A percentile compares a stretch with the other conserved stretches of the same genome.
Evolutionary conservation across 495 filamentous ascomycete species (phyloP).

Genomic region (Penicillium silybi): DNA sequence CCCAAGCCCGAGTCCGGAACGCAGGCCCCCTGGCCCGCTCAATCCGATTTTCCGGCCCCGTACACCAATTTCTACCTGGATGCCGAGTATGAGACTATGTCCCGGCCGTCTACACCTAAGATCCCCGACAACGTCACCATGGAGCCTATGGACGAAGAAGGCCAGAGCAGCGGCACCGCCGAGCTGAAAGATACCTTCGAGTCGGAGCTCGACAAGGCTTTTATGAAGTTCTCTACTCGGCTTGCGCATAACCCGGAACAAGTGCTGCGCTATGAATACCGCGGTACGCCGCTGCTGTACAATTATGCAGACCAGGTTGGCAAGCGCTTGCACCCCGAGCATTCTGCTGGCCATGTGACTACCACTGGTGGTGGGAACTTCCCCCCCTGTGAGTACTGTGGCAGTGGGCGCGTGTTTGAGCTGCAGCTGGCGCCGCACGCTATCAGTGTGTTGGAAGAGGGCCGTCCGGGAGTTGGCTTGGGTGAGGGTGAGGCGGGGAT

Average conservation of each 20-base stretch:
- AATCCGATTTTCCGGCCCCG: constrained; percentile 57
- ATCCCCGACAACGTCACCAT: constrained; percentile 51
- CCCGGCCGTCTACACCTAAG: constrained; percentile 36
- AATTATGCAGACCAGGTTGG: constrained; percentile 71
- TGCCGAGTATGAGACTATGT: constrained; percentile 86
- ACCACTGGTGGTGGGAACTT: constrained; percentile 42
- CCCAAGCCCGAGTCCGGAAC: constrained; percentile 30
- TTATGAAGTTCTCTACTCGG: constrained; percentile 84
- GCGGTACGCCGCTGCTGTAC: constrained; percentile 77
- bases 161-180: constrained; percentile 44
- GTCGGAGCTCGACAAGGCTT: constrained; percentile 76
- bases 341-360: constrained; percentile 23
- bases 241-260: constrained; percentile 92
- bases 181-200: constrained; percentile 83
- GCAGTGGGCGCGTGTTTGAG: constrained; percentile 75
- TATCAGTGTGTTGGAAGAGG: constrained; percentile 82
- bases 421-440: constrained; percentile 87
- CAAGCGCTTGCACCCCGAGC: constrained; percentile 48
- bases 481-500: constrained; percentile 68
- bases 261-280: constrained; percentile 87
- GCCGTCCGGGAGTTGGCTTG: constrained; percentile 59
- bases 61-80: constrained; percentile 82
- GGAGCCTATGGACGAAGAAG: constrained; percentile 52
- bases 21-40: constrained; percentile 67
- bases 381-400: constrained; percentile 74